Evolutionary conservation across 805 yeast genomes (phyloP).

Genomic region (Zygoascus flipseniorum): DNA sequence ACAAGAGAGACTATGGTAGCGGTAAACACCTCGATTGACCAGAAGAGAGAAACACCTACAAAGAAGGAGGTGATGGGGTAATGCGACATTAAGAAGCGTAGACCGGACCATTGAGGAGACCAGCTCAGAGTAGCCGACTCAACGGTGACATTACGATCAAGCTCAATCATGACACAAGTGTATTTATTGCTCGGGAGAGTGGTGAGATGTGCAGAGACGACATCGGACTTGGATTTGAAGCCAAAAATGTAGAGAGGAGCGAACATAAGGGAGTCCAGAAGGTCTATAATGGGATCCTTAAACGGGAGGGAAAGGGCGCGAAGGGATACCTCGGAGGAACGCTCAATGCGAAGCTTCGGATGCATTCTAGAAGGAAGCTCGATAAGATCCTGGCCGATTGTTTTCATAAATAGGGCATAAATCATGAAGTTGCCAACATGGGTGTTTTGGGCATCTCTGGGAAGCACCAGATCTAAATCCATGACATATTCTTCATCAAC

Average conservation of each 20-base stretch:
- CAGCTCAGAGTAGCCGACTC: slow-evolving; percentile 18
- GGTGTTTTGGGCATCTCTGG: slow-evolving; percentile 24
- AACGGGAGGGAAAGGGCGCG: slow-evolving; percentile 28
- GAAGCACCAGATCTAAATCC: slow-evolving; percentile 22
- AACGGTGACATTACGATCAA: slow-evolving; percentile 21
- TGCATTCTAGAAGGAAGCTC: slow-evolving; percentile 5
- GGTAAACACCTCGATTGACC: slow-evolving; percentile 20
- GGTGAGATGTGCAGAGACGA: not conserved
- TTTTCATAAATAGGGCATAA: not conserved
- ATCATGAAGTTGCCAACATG: slow-evolving; percentile 28
- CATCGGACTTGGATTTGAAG: slow-evolving; percentile 1
- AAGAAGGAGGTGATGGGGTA: slow-evolving; percentile 18
- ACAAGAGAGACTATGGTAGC: slow-evolving; percentile 11
- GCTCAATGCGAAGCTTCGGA: slow-evolving; percentile 11
- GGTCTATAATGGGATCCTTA: slow-evolving; percentile 21
- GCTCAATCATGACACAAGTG: slow-evolving; percentile 16
- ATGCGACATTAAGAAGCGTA: slow-evolving; percentile 25
- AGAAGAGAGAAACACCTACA: slow-evolving; percentile 20
- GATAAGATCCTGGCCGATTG: not conserved
- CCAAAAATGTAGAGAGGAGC: slow-evolving; percentile 26
- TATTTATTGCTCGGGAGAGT: slow-evolving; percentile 4
- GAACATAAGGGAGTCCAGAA: slow-evolving; percentile 20
- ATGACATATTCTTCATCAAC: slow-evolving; percentile 22
- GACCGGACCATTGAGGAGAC: slow-evolving; percentile 25
- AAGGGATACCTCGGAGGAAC: slow-evolving; percentile 7